Percentiles rank a stretch among this genome's conserved stretches.
Evolutionary conservation across 2,329 filamentous ascomycete species (phyloP).

Genomic region (Hypoxylon rubiginosum): DNA sequence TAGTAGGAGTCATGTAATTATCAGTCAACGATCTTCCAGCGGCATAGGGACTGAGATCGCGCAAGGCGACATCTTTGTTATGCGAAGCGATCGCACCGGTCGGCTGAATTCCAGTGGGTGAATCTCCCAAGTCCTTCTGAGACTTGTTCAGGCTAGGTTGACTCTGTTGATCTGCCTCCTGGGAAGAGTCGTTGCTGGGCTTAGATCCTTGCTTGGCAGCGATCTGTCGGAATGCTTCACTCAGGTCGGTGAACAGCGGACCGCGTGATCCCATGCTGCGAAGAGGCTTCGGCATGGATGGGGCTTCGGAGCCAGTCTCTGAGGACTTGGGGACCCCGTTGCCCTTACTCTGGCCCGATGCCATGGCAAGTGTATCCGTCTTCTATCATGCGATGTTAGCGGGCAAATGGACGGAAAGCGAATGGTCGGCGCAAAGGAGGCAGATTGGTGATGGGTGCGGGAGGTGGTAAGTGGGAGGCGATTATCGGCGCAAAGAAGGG

Average conservation of each 20-base stretch:
- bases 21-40: conserved; percentile 29
- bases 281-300: conserved; percentile 5
- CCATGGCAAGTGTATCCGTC: conserved; percentile 28
- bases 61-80: background rate
- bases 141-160: conserved; percentile 16
- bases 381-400: conserved; percentile 5
- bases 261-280: conserved; percentile 50
- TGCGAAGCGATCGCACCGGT: background rate
- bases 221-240: conserved; percentile 58
- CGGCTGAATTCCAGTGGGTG: no score
- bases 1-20: conserved; percentile 11
- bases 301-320: background rate
- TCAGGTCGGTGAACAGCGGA: conserved; percentile 54
- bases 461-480: background rate
- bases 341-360: conserved; percentile 17
- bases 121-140: conserved; percentile 4
- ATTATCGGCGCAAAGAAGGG: background rate
- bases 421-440: background rate
- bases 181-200: conserved; percentile 32
- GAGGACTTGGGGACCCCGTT: conserved; percentile 3
- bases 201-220: conserved; percentile 44
- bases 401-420: background rate
- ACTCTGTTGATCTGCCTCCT: conserved; percentile 12
- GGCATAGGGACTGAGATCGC: background rate
- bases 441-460: background rate